Evolutionary conservation across 148 eudicot species (phyloP), one percentile per base, ranked within the genome.

Genomic region (Euryodendron excelsum): DNA sequence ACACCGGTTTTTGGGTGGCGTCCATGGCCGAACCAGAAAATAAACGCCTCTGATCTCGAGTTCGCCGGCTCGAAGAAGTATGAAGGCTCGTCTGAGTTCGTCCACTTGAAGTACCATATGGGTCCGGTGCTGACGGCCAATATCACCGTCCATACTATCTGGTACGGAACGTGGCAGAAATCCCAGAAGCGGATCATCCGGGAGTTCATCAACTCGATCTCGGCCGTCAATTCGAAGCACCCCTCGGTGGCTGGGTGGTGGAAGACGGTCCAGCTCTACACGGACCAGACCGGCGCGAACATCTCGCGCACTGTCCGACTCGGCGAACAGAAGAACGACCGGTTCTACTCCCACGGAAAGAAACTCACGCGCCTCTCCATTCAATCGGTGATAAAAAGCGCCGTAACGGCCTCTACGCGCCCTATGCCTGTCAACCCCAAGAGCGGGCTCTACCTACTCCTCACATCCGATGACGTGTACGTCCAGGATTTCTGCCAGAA

Each of bases 181-280:
- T 1, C 89, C 27, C 97, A 94, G 79, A 93, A 94, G 64, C 78
- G 80, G 27, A 92, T 94, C 13, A 91, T 94, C 82, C 90, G 98
- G 0, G 97, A 91, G 15, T 94, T 94, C 74, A 81, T 94, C 59
- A 77, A 59, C 80, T 94, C 98, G 1, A 80, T 94, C 80, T 94
- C 98, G 45, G 87, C 84, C 77, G 81, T 63, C 30, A 85, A 79
- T 12, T 69, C 90, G 30, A 84, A 76, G 65, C 80, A 55, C 8
- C 98, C 98, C 4, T 89, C 96, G 0, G 90, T 95, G 3, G 31
- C 94, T 64, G 89, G 88, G 1, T 95, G 98, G 98, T 95, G 98
- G 98, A 86, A 83, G 15, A 95, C 98, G 1, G 90, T 91, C 34
- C 89, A 84, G 83, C 87, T 88, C 2, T 94, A 94, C 89, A 90